Evolutionary conservation across 306 rosid species (phyloP), one percentile per base, ranked within the genome.

Genomic region (Arachis stenosperma): DNA sequence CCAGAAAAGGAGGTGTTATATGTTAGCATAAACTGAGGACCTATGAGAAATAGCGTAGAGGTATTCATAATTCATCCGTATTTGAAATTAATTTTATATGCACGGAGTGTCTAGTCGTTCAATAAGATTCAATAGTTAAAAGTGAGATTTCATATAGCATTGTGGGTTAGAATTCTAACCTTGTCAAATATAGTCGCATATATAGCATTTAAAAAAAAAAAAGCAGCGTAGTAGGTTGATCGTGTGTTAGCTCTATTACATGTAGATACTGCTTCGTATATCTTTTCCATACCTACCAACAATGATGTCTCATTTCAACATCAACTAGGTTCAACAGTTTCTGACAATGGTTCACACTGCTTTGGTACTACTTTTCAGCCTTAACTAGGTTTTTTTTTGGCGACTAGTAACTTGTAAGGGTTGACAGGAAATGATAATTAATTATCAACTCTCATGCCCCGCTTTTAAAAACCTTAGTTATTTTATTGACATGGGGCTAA

Each of bases 311-410:
- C 43, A 43, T 46, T 67, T 70, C 80, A 39, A 61, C 70, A 53
- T 42, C 36, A 40, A 29, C 5, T 6, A 77, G 71, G 22, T 51
- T n/a, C 69, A 36, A 46, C 43, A 57, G 67, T 6, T 44, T 33
- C 68, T 58, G 30, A 65, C 60, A 41, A 14, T 44, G 50, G 30
- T 47, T 13, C 56, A 51, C 63, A 62, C 69, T 56, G 53, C 15
- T 61, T 3, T 11, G 46, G 5, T 29, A n/a, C 46, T 64, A 69
- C 64, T 39, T 69, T 81, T 65, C 47, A 74, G 54, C 56, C 78
- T 7, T 62, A 60, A 61, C 22, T 40, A 70, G 22, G 37, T 33
- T 2, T 58, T 58, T 58, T 50, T 17, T 14, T 42, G 46, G 70
- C 41, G 56, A 61, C 56, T 74, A 13, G 43, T 46, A 12, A 5